Evolutionary conservation across 208 protist species (phyloP), one percentile per base, ranked within the genome.

Genomic region (Acanthamoeba comandoni): DNA sequence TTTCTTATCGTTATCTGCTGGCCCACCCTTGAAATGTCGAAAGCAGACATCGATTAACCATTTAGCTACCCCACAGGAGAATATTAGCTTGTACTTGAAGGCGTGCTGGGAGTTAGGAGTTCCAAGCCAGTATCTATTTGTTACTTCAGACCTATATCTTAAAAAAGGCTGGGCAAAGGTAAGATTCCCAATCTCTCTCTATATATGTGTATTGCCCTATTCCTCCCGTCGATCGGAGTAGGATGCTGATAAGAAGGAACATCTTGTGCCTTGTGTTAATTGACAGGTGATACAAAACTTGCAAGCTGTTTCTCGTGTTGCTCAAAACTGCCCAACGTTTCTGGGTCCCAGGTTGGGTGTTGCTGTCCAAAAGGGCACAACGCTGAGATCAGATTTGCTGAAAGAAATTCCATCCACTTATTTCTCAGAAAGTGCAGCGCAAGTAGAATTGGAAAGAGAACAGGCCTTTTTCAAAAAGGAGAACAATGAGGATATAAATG

Each of bases 81-180:
- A 94, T 65, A 93, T 94, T 11, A 65, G 73, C 43, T 51, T 92
- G 8, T 94, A 94, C 31, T 26, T 94, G 9, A 91, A 92, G 26
- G 93, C 93, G 22, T 94, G 93, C 39, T 94, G 93, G 93, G 86
- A 91, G 43, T 60, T 94, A 22, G 91, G 91, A 35, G 55, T 94
- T 17, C 70, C 84, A 24, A 79, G 70, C 2, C 67, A 53, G 11
- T 79, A 92, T 53, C 35, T 94, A 13, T 94, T 94, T 15, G 79
- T 92, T 1, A 64, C 84, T 0, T 87, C 64, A 1, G 92, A 94
- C 53, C 70, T 94, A 22, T 94, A 94, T 17, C 31, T 22, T 12
- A 24, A 49, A 19, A 93, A 91, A 73, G 55, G 58, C 58, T 64
- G 9, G 55, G 73, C 73, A 82, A 82, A 29, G 31, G 73, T 13